Conservation (phyloP, 441 rosid genomes). For the Pelargonium fulgidum region DNA sequence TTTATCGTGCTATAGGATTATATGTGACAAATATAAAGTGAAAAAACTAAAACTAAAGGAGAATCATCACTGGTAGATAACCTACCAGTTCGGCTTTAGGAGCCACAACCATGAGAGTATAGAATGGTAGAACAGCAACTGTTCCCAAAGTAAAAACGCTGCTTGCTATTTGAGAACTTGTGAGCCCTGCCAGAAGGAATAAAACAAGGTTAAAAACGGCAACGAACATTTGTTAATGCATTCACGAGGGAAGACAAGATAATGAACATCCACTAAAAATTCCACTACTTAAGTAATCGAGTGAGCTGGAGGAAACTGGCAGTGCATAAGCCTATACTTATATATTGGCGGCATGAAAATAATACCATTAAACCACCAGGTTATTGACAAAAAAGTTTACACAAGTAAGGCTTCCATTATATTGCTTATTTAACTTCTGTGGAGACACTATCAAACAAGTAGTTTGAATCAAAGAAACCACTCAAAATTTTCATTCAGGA, state of each 20-base stretch:
- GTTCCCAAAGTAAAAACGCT: slow-evolving; percentile 65
- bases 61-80: neutral
- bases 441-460: too few species aligned
- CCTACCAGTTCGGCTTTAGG: slow-evolving; percentile 74
- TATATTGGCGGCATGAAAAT: too few species aligned
- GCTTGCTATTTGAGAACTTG: slow-evolving; percentile 61
- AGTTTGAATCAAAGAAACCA: too few species aligned
- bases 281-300: too few species aligned
- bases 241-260: neutral
- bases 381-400: too few species aligned
- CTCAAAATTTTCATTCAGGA: too few species aligned
- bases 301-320: too few species aligned
- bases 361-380: too few species aligned
- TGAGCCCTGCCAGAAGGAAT: slow-evolving; percentile 39
- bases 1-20: neutral
- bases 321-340: too few species aligned
- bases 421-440: too few species aligned
- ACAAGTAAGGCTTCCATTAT: too few species aligned
- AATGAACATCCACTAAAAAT: too few species aligned
- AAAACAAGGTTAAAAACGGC: neutral
- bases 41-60: neutral
- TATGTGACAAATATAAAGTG: neutral
- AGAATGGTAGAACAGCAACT: slow-evolving; percentile 80
- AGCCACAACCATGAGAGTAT: slow-evolving; percentile 82
- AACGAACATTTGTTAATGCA: neutral